Evolutionary conservation across 2,329 filamentous ascomycete genomes (phyloP).

Genomic region (Neopestalotiopsis rosae): DNA sequence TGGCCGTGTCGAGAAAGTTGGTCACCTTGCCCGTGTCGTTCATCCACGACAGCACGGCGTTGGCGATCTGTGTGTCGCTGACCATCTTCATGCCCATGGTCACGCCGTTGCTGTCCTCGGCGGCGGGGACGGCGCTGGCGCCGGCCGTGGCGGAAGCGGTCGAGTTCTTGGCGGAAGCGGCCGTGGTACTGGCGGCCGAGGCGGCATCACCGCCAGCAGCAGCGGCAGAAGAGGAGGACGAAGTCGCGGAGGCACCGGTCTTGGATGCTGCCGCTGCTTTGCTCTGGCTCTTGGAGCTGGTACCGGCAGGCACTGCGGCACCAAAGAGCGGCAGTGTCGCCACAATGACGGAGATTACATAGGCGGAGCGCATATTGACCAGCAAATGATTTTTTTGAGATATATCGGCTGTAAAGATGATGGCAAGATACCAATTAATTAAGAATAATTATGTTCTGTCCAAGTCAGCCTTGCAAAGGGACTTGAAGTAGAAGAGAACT

Average conservation of each 20-base stretch:
- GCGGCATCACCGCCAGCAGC: background rate
- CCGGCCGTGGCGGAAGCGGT: background rate
- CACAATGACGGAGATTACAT: background rate
- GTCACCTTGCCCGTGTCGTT: conserved; percentile 28
- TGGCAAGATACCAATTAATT: background rate
- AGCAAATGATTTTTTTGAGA: background rate
- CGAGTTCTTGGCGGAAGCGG: background rate
- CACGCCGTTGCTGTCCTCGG: conserved; percentile 9
- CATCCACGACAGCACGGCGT: conserved; percentile 27
- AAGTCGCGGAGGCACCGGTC: background rate
- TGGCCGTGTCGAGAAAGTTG: conserved; percentile 27
- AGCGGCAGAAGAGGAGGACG: background rate
- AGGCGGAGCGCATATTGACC: conserved; percentile 14
- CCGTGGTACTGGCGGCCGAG: background rate
- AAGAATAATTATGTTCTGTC: conserved; percentile 5
- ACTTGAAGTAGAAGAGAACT: background rate
- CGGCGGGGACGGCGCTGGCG: background rate
- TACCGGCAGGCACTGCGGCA: conserved; percentile 9
- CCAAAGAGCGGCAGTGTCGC: background rate
- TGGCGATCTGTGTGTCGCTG: conserved; percentile 25
- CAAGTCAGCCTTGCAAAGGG: conserved; percentile 14
- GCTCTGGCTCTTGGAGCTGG: background rate
- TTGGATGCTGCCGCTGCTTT: background rate
- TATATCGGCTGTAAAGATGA: background rate
- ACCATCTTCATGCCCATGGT: conserved; percentile 13